These are phyloP conservation scores for Dothideomycetes sp. DNA, from an alignment of 2,329 filamentous ascomycete genomes.

Conservation along the genomic window DNA sequence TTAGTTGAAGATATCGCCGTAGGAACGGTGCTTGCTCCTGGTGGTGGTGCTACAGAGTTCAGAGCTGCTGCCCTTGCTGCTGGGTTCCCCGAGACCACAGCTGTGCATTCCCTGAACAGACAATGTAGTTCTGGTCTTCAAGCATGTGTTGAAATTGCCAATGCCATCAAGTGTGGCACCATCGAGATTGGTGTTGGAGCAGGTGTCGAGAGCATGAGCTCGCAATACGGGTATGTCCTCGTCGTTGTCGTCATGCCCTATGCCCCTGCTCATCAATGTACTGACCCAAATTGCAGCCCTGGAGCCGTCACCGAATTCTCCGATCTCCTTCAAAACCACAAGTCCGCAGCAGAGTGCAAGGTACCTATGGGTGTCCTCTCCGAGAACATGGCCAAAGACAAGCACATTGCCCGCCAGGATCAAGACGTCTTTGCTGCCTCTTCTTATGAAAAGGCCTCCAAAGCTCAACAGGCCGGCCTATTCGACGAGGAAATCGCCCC, in stretches of 20 bases:
- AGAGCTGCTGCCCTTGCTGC: slow-evolving; percentile 82
- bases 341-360: slow-evolving; percentile 87
- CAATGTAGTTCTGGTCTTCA: slow-evolving; percentile 92
- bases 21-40: slow-evolving; percentile 81
- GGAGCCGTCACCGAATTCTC: slow-evolving; percentile 86
- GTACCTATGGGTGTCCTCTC: slow-evolving; percentile 92
- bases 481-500: slow-evolving; percentile 89
- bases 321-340: slow-evolving; percentile 69
- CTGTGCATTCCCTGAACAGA: slow-evolving; percentile 82
- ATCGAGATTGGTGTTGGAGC: slow-evolving; percentile 92
- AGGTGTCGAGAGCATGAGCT: slow-evolving; percentile 92
- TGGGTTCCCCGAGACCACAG: slow-evolving; percentile 74
- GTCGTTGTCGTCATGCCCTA: no score
- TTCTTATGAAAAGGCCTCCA: slow-evolving; percentile 81
- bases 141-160: slow-evolving; percentile 86
- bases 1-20: slow-evolving; percentile 90
- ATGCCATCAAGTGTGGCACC: slow-evolving; percentile 83
- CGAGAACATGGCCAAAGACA: slow-evolving; percentile 88
- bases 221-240: slow-evolving; percentile 66
- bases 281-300: slow-evolving; percentile 40
- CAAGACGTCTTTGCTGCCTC: slow-evolving; percentile 93
- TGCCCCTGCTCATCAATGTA: not conserved
- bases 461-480: slow-evolving; percentile 77
- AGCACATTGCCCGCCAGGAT: slow-evolving; percentile 54
- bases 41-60: slow-evolving; percentile 94